Percentiles rank a stretch among this genome's conserved stretches.
Evolutionary conservation across 2,329 filamentous ascomycete species (phyloP).

Genomic region (Aspergillus sp.): DNA sequence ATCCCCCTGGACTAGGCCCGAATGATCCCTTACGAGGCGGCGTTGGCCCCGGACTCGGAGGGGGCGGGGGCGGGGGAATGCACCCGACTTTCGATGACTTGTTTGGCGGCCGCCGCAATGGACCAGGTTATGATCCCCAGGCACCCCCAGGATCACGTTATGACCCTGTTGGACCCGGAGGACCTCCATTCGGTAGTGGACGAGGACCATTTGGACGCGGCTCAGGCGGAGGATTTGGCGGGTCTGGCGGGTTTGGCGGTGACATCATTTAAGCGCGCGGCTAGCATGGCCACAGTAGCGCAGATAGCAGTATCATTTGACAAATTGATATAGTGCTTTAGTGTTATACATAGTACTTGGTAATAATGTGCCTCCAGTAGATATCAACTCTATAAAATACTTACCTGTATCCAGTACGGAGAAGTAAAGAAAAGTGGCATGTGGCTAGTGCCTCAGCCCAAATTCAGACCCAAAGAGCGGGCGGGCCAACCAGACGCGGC

Average conservation of each 20-base stretch:
- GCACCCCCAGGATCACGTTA: conserved; percentile 84
- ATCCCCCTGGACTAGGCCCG: conserved; percentile 79
- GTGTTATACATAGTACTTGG: no score
- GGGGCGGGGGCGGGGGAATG: conserved; percentile 72
- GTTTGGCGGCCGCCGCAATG: conserved; percentile 58
- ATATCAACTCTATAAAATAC: not conserved
- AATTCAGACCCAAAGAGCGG: not conserved
- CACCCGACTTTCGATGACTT: conserved; percentile 93
- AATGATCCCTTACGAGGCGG: conserved; percentile 69
- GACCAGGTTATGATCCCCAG: conserved; percentile 56
- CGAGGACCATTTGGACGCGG: conserved; percentile 41
- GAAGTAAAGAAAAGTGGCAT: not conserved
- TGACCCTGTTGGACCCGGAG: conserved; percentile 74
- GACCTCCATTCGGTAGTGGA: conserved; percentile 43
- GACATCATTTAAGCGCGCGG: conserved; percentile 32
- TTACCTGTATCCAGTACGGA: conserved; percentile 33
- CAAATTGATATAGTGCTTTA: not conserved
- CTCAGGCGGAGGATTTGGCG: conserved; percentile 41
- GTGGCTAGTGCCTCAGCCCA: not conserved
- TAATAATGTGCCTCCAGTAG: no score
- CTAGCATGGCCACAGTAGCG: not conserved
- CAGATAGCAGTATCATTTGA: not conserved
- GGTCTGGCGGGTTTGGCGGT: conserved; percentile 39
- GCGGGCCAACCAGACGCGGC: conserved; percentile 7
- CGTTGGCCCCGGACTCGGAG: conserved; percentile 56